Conservation (phyloP, 2,329 filamentous ascomycete genomes). For the Decorospora gaudefroyi region DNA sequence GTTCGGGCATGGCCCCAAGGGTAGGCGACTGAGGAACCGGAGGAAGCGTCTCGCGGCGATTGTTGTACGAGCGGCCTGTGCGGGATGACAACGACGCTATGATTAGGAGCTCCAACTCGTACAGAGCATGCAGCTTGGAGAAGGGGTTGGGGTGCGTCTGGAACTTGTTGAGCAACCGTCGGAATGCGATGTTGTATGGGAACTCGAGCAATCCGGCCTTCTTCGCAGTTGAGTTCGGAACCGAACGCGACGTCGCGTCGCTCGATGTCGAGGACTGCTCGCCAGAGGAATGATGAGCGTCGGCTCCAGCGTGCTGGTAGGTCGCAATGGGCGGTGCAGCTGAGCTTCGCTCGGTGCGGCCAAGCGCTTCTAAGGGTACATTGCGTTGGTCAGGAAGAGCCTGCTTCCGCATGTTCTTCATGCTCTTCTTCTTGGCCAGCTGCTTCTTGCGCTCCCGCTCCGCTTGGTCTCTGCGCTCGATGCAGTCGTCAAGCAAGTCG, state of each 20-base stretch:
- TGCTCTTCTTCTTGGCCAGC: constrained; percentile 56
- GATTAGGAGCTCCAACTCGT: constrained; percentile 82
- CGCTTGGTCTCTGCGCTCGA: constrained; percentile 49
- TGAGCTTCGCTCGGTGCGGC: constrained; percentile 49
- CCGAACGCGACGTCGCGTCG: constrained; percentile 51
- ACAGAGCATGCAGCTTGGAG: constrained; percentile 79
- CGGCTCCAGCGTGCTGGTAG: constrained; percentile 49
- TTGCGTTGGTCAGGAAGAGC: constrained; percentile 43
- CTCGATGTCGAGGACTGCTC: constrained; percentile 54
- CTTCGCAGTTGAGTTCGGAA: constrained; percentile 50
- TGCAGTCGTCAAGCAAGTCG: constrained; percentile 57
- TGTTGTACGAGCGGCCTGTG: constrained; percentile 52
- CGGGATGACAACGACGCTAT: constrained; percentile 70
- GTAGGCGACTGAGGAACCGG: constrained; percentile 53
- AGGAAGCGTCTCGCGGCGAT: constrained; percentile 48
- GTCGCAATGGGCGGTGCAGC: constrained; percentile 51
- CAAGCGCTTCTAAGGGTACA: constrained; percentile 51
- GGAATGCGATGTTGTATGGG: constrained; percentile 79
- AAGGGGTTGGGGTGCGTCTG: constrained; percentile 87
- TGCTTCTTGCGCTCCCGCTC: constrained; percentile 48
- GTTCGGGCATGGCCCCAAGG: constrained; percentile 51
- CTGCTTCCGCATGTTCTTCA: constrained; percentile 61
- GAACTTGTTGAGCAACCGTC: constrained; percentile 79
- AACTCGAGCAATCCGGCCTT: constrained; percentile 63
- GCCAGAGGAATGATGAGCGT: constrained; percentile 50